phyloP scores from a whole-genome alignment of 495 filamentous ascomycete species.

The Hyaloscypha finlandica region DNA sequence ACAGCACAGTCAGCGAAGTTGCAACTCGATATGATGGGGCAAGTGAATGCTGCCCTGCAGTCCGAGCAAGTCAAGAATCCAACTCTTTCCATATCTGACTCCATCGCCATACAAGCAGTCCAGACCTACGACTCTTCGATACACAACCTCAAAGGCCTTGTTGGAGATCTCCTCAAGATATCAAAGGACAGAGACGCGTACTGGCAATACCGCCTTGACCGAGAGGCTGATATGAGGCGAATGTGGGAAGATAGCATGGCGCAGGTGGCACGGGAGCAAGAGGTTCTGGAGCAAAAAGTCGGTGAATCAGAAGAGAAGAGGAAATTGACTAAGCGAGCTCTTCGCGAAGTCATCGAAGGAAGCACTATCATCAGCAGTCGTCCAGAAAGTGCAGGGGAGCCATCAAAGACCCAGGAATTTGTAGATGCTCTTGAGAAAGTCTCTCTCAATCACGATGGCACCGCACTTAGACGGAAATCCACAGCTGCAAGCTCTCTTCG shows the following conservation, averaged over 20 bases:
- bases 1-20: conserved; percentile 92
- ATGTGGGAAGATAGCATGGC: conserved; percentile 99
- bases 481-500: conserved; percentile 47
- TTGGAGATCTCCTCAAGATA: conserved; percentile 88
- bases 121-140: conserved; percentile 87
- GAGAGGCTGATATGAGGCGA: conserved; percentile 81
- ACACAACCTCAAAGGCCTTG: conserved; percentile 78
- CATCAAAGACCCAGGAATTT: conserved; percentile 29
- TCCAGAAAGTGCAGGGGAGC: conserved; percentile 38
- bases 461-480: conserved; percentile 41
- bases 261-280: conserved; percentile 87
- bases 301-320: conserved; percentile 90
- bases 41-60: conserved; percentile 80
- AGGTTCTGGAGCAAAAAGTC: conserved; percentile 81
- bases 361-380: conserved; percentile 48
- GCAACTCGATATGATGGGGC: conserved; percentile 84
- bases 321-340: conserved; percentile 82
- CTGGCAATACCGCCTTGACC: conserved; percentile 92
- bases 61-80: conserved; percentile 70
- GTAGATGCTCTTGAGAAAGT: conserved; percentile 38
- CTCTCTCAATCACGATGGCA: conserved; percentile 28
- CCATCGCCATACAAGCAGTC: conserved; percentile 75
- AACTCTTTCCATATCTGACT: conserved; percentile 67
- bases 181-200: conserved; percentile 91
- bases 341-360: conserved; percentile 81